Conservation (phyloP, 768 basidiomycete genomes). For the Tylopilus plumbeoviolaceoides region DNA sequence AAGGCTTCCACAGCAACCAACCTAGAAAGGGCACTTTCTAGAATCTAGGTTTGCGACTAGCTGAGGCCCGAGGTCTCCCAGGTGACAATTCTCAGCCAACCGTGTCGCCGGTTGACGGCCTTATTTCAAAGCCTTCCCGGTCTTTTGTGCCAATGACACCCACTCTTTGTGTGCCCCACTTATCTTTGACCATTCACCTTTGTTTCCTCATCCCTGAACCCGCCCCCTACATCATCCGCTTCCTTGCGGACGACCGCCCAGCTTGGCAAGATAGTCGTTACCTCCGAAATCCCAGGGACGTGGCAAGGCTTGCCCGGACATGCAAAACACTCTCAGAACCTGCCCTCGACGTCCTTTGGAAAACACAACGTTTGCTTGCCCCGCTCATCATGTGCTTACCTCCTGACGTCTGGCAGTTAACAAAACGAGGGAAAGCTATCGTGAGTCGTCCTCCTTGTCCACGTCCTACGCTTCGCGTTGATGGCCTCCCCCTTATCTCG, state of each 20-base stretch:
- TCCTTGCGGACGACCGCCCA: conserved; percentile 21
- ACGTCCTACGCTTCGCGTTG: not conserved
- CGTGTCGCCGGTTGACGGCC: no score
- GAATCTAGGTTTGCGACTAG: no score
- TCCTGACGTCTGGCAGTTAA: conserved; percentile 22
- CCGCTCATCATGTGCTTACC: conserved; percentile 30
- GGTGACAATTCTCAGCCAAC: not conserved
- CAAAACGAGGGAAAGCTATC: conserved; percentile 14
- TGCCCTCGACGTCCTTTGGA: conserved; percentile 31
- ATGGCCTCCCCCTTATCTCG: not conserved
- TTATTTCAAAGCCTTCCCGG: no score
- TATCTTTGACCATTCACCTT: conserved; percentile 18
- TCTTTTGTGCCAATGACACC: no score
- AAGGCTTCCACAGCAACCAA: not conserved
- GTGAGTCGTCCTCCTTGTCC: conserved; percentile 13
- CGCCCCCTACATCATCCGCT: conserved; percentile 19
- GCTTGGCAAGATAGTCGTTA: conserved; percentile 14
- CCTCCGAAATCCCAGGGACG: conserved; percentile 18
- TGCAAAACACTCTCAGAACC: conserved; percentile 27
- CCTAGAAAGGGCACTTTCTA: no score
- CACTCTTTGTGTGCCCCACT: no score
- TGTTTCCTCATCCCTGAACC: conserved; percentile 31
- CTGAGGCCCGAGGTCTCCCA: not conserved
- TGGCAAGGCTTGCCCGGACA: conserved; percentile 28
- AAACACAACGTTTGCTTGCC: conserved; percentile 26